Percentiles rank a stretch among this genome's conserved stretches.
phyloP scores from a whole-genome alignment of 495 filamentous ascomycete genomes.

The Hyaloscypha variabilis region DNA sequence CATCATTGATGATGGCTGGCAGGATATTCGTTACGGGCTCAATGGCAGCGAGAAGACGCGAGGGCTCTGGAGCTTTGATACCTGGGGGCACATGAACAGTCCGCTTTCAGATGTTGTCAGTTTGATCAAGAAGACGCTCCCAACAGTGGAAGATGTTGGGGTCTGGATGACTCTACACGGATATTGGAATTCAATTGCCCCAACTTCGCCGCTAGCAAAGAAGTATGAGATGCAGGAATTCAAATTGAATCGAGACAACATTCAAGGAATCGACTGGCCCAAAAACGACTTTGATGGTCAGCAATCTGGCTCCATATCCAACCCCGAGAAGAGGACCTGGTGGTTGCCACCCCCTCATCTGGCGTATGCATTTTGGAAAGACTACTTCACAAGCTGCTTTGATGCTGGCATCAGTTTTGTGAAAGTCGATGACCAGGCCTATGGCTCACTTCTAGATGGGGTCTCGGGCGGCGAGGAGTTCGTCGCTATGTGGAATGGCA shows the following conservation, averaged over 20 bases:
- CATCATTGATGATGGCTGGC: constrained; percentile 24
- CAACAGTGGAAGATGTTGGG: constrained; percentile 18
- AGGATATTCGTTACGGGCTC: constrained; percentile 17
- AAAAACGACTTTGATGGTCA: constrained; percentile 14
- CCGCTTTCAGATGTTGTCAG: constrained; percentile 10
- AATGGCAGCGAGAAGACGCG: constrained; percentile 14
- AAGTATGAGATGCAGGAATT: constrained; percentile 19
- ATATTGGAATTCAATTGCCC: constrained; percentile 14
- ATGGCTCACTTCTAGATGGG: constrained; percentile 12
- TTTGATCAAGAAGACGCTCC: constrained; percentile 18
- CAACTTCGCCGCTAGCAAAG: constrained; percentile 9
- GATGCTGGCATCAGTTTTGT: constrained; percentile 16
- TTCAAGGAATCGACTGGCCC: constrained; percentile 11
- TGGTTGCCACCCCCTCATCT: constrained; percentile 14
- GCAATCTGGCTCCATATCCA: constrained; percentile 9
- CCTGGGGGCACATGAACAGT: constrained; percentile 10
- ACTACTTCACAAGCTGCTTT: constrained; percentile 14
- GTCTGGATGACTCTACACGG: constrained; percentile 20
- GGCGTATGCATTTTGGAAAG: constrained; percentile 16
- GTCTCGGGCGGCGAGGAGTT: constrained; percentile 9
- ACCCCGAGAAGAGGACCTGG: constrained; percentile 8
- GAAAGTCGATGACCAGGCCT: constrained; percentile 20
- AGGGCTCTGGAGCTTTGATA: constrained; percentile 15
- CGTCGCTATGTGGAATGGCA: constrained; percentile 21
- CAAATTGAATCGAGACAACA: constrained; percentile 14